A percentile compares a stretch with the other conserved stretches of the same genome.
Evolutionary conservation across 352 stramenopile species (phyloP).

Genomic region (Phytopythium delawarense): DNA sequence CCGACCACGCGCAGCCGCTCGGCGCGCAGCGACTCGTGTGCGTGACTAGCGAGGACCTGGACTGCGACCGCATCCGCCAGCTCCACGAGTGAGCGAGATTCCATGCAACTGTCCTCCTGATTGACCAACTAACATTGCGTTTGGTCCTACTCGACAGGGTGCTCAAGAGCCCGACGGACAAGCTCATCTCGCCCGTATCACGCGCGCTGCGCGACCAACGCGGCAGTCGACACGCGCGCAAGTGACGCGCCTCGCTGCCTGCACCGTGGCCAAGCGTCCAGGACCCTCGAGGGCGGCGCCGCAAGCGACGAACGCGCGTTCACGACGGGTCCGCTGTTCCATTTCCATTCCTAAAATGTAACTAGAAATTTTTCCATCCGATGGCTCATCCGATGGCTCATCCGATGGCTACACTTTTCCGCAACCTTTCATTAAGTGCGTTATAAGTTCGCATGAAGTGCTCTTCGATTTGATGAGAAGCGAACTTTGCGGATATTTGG

Average conservation of each 20-base stretch:
- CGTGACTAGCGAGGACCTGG: conserved; percentile 22
- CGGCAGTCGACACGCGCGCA: conserved; percentile 8
- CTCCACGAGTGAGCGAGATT: conserved; percentile 17
- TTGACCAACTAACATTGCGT: no score
- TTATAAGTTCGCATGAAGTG: no score
- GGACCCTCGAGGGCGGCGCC: no score
- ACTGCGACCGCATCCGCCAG: conserved; percentile 20
- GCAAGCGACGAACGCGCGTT: neutral
- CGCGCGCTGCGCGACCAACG: conserved; percentile 36
- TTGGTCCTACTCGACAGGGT: conserved; percentile 21
- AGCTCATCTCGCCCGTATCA: conserved; percentile 57
- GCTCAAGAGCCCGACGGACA: conserved; percentile 60
- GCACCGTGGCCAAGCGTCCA: neutral
- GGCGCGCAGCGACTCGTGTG: conserved; percentile 22
- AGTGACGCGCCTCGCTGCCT: conserved; percentile 2
- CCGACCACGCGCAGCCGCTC: conserved; percentile 1
- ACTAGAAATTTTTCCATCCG: neutral
- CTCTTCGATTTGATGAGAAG: no score
- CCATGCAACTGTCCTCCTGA: neutral
- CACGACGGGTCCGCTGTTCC: neutral
- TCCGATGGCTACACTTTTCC: neutral
- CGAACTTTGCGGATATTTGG: no score
- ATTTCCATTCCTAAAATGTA: neutral
- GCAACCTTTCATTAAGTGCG: no score
- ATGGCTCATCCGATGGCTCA: no score